Base-by-base conservation (phyloP, 2,329 filamentous ascomycete genomes). In the Fusarium chaquense region DNA sequence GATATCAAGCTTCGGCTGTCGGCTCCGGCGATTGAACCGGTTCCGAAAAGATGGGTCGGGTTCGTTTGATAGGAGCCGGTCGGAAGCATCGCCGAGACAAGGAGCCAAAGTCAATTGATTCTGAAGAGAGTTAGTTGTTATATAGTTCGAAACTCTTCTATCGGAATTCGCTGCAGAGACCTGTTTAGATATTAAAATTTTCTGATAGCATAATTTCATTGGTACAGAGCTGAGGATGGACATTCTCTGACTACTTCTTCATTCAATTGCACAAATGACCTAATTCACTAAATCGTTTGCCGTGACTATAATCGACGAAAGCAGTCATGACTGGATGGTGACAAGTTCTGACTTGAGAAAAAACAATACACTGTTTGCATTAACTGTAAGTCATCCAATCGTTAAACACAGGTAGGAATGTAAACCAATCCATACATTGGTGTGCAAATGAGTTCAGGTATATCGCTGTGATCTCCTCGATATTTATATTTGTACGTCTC, bases 31-130 rank as follows among this genome's bases (percentile, higher is more conserved):
- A 15, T 20, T 8, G 10, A 32, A 24, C 45, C 62, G 62, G 62
- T 58, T 51, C 62, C 60, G 60, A 58, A 15, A 28, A 13, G 3
- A 6, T 11, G 33, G 51, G 60, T 16, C 52, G 45, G 60, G 38
- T 32, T 22, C 18, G 12, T n/a, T 1, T 12, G 28, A 9, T 15
- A 18, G 15, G 22, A 51, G 49, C 33, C 24, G 35, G 1, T 26
- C 38, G 44, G 54, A 13, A 28, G 32, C 13, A 8, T 6, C 12
- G 22, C 49, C 24, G 32, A 43, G 24, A 28, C 6, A 4, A 15
- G 6, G 20, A 36, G 16, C 16, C 11, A 28, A 26, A 16, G 2
- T 50, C 7, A 9, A 26, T 24, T 11, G 26, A 6, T 3, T 41
- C 4, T 43, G 13, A 16, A 43, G 4, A 10, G 13, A 43, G 40